Evolutionary conservation across 345 rosid genomes (phyloP).

Genomic region (Alliaria petiolata): DNA sequence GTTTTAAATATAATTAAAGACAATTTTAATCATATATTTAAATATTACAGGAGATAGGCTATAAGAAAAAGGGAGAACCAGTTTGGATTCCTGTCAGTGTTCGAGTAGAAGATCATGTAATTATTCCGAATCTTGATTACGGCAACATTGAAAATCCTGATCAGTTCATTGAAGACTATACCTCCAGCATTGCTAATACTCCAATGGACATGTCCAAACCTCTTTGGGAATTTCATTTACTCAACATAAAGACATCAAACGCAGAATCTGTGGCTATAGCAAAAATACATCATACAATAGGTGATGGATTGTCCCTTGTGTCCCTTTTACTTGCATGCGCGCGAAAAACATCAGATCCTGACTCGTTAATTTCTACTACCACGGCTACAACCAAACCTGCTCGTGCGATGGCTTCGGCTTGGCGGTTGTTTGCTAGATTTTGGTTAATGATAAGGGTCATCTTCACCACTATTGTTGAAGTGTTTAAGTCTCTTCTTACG

Average conservation of each 20-base stretch:
- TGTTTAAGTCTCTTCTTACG: not conserved
- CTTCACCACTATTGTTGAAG: not conserved
- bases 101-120: not conserved
- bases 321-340: not conserved
- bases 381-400: not conserved
- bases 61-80: not conserved
- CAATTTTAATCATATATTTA: too few species aligned
- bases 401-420: not conserved
- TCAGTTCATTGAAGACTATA: slow-evolving; percentile 3
- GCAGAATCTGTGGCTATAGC: slow-evolving; percentile 1
- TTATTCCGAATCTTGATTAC: not conserved
- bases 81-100: not conserved
- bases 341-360: not conserved
- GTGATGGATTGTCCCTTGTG: slow-evolving; percentile 9
- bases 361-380: not conserved
- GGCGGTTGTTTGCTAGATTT: not conserved
- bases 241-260: not conserved
- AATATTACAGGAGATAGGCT: too few species aligned
- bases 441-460: not conserved
- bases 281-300: not conserved
- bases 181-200: not conserved
- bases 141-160: not conserved
- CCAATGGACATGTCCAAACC: slow-evolving; percentile 7
- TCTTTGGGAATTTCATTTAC: slow-evolving; percentile 1
- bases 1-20: too few species aligned